These are phyloP conservation scores for Plasmodium gallinaceum DNA, from an alignment of 169 alveolate genomes.

Conservation along the genomic window DNA sequence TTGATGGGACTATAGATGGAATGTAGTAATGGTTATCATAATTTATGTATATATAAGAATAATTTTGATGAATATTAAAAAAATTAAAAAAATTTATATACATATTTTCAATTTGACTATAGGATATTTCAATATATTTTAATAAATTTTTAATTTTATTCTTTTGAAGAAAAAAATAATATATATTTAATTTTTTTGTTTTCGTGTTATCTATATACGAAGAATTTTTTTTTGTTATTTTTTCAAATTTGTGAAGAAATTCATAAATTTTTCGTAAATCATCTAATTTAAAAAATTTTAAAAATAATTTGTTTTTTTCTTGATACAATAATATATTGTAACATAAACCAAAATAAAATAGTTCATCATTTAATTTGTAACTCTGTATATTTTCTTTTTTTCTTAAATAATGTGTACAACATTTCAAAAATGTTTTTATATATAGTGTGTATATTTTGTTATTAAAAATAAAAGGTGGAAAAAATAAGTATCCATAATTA, in stretches of 20 bases:
- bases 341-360: conserved; percentile 29
- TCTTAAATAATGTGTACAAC: conserved; percentile 19
- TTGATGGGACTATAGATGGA: conserved; percentile 38
- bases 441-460: conserved; percentile 18
- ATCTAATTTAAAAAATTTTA: conserved; percentile 51
- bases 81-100: conserved; percentile 39
- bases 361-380: conserved; percentile 39
- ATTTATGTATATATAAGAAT: conserved; percentile 17
- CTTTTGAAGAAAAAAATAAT: conserved; percentile 17
- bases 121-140: conserved; percentile 35
- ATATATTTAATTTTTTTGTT: conserved; percentile 15
- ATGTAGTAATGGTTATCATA: conserved; percentile 9
- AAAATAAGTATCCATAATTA: conserved; percentile 42
- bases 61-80: conserved; percentile 13
- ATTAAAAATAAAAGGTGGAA: conserved; percentile 40
- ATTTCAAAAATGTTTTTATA: conserved; percentile 25
- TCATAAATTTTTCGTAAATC: conserved; percentile 47
- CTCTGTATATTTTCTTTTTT: conserved; percentile 24
- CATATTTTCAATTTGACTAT: conserved; percentile 18
- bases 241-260: conserved; percentile 65
- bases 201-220: conserved; percentile 15
- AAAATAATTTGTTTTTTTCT: conserved; percentile 9
- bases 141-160: background rate
- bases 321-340: conserved; percentile 28
- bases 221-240: conserved; percentile 50